These are phyloP conservation scores for Paracamarosporium sp. DNA, from an alignment of 2,329 filamentous ascomycete species.

Conservation along the genomic window DNA sequence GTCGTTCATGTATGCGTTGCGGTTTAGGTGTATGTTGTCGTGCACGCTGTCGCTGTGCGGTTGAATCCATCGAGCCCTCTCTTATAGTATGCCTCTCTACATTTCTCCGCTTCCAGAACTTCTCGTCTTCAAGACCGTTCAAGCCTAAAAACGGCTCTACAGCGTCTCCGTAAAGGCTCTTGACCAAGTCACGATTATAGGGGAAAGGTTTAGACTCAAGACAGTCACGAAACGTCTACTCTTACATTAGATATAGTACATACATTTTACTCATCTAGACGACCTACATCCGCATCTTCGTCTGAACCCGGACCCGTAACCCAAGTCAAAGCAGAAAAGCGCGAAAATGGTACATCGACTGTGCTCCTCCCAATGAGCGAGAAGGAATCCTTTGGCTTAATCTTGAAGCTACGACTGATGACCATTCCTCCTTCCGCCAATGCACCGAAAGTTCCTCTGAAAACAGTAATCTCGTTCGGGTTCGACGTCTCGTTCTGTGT, in stretches of 20 bases:
- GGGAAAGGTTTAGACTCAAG: slow-evolving; percentile 1
- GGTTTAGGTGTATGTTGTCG: not conserved
- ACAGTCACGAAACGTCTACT: slow-evolving; percentile 6
- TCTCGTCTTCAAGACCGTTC: not conserved
- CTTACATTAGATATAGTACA: slow-evolving; percentile 10
- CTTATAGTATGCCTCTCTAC: no score
- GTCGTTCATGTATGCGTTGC: not conserved
- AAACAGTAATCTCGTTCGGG: slow-evolving; percentile 23
- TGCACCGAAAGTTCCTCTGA: slow-evolving; percentile 63
- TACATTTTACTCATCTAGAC: slow-evolving; percentile 1
- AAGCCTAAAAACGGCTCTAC: not conserved
- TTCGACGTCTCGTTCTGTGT: slow-evolving; percentile 22
- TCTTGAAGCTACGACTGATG: slow-evolving; percentile 19
- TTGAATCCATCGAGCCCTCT: no score
- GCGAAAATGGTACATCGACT: slow-evolving; percentile 58
- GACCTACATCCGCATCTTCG: slow-evolving; percentile 12
- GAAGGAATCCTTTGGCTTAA: not conserved
- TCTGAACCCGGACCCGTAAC: not conserved
- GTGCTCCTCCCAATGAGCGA: slow-evolving; percentile 45
- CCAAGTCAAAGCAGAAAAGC: slow-evolving; percentile 25
- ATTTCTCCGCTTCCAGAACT: not conserved
- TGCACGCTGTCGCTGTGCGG: not conserved
- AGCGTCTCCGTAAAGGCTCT: not conserved
- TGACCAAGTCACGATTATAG: slow-evolving; percentile 4
- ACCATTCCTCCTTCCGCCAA: slow-evolving; percentile 63